These are phyloP conservation scores for Amylocarpus encephaloides DNA, from an alignment of 2,329 filamentous ascomycete genomes.

Conservation along the genomic window DNA sequence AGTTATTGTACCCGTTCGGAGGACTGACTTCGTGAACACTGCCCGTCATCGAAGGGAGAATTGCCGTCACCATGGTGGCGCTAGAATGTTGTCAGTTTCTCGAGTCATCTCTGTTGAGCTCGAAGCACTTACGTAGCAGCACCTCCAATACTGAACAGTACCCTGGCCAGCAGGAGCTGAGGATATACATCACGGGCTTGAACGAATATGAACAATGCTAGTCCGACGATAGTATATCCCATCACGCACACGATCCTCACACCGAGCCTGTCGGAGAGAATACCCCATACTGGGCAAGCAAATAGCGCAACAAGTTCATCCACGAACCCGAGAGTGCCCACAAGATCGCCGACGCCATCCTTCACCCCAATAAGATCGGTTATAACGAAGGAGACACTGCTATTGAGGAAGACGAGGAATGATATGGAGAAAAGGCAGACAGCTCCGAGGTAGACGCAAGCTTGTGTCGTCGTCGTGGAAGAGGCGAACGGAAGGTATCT, in stretches of 20 bases:
- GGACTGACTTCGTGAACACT: slow-evolving; percentile 27
- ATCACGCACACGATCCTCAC: slow-evolving; percentile 66
- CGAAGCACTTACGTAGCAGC: slow-evolving; percentile 63
- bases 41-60: slow-evolving; percentile 66
- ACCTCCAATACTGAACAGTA: slow-evolving; percentile 85
- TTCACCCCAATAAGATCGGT: slow-evolving; percentile 75
- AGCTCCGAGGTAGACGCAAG: slow-evolving; percentile 70
- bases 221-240: slow-evolving; percentile 75
- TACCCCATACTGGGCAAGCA: slow-evolving; percentile 74
- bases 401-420: slow-evolving; percentile 86
- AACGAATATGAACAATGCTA: slow-evolving; percentile 73
- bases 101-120: no score
- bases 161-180: slow-evolving; percentile 72
- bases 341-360: slow-evolving; percentile 67
- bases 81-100: slow-evolving; percentile 30
- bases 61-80: slow-evolving; percentile 94
- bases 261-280: slow-evolving; percentile 69
- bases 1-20: slow-evolving; percentile 17
- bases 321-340: slow-evolving; percentile 77
- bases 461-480: slow-evolving; percentile 54
- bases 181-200: slow-evolving; percentile 85
- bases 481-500: slow-evolving; percentile 47
- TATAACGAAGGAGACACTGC: slow-evolving; percentile 76
- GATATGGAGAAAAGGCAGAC: slow-evolving; percentile 83
- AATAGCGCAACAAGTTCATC: slow-evolving; percentile 78